A percentile compares a stretch with the other conserved stretches of the same genome.
phyloP scores from a whole-genome alignment of 306 rosid species.

The Styphnolobium japonicum region DNA sequence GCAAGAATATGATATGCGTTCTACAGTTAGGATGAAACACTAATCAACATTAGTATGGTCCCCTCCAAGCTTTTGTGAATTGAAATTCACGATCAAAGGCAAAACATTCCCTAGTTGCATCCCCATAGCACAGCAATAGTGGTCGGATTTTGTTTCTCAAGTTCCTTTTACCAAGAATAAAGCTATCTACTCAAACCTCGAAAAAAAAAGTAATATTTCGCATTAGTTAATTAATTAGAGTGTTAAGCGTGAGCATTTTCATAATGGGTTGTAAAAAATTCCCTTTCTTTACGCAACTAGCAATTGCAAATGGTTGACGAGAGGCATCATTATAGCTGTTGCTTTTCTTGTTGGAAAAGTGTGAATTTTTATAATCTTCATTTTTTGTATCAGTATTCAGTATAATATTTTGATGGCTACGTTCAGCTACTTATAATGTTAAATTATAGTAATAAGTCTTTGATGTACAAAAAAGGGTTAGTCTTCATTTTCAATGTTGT shows the following conservation, averaged over 20 bases:
- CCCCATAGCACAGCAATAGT: constrained; percentile 21
- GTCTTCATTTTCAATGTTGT: not conserved
- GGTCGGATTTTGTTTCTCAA: constrained; percentile 14
- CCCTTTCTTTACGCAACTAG: constrained; percentile 27
- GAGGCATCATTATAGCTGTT: constrained; percentile 43
- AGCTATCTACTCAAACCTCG: constrained; percentile 27
- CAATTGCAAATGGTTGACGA: constrained; percentile 46
- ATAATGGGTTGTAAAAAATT: constrained; percentile 14
- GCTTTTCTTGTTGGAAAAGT: not conserved
- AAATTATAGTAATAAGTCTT: not conserved
- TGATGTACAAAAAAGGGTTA: not conserved
- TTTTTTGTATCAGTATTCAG: not conserved
- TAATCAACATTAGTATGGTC: constrained; percentile 50
- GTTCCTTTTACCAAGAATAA: constrained; percentile 35
- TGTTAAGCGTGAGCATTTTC: not conserved
- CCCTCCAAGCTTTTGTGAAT: constrained; percentile 42
- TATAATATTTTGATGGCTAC: not conserved
- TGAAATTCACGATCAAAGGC: constrained; percentile 19
- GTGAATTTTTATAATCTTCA: not conserved
- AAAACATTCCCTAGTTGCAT: constrained; percentile 51
- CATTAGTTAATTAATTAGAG: not conserved
- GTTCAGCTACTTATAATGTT: not conserved
- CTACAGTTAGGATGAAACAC: not conserved
- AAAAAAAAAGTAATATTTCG: not conserved
- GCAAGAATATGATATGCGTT: constrained; percentile 2